Evolutionary conservation across 345 rosid species (phyloP).

Genomic region (Turnera subulata): DNA sequence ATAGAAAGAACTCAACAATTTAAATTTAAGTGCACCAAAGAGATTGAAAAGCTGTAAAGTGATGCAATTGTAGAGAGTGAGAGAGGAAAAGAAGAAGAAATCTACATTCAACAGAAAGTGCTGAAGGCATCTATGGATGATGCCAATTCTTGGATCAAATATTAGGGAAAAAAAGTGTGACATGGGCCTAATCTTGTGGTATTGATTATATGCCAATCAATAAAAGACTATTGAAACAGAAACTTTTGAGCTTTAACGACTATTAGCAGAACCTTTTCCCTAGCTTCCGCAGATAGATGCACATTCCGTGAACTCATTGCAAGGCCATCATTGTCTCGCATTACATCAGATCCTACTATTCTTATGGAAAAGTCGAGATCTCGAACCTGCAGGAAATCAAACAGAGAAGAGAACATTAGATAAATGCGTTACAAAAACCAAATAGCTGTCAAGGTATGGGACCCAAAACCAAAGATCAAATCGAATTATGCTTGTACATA

Average conservation of each 20-base stretch:
- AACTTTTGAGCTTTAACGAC: background rate
- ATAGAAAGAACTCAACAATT: too few relatives aligned
- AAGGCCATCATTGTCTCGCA: constrained; percentile 73
- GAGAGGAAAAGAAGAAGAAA: too few relatives aligned
- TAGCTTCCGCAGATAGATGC: constrained; percentile 58
- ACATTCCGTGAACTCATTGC: constrained; percentile 92
- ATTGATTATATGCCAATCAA: too few relatives aligned
- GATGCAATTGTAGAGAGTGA: too few relatives aligned
- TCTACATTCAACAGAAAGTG: too few relatives aligned
- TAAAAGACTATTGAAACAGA: background rate
- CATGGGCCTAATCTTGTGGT: too few relatives aligned
- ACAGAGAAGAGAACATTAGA: background rate
- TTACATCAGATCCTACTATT: constrained; percentile 65
- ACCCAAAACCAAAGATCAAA: constrained; percentile 1
- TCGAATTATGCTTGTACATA: too few relatives aligned
- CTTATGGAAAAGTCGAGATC: constrained; percentile 76
- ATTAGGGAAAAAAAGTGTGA: too few relatives aligned
- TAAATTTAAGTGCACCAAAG: too few relatives aligned
- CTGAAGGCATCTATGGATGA: too few relatives aligned
- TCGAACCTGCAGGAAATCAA: constrained; percentile 46
- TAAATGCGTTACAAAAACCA: background rate
- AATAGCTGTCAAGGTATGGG: background rate
- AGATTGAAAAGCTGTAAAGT: too few relatives aligned
- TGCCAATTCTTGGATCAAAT: too few relatives aligned
- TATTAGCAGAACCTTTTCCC: constrained; percentile 43